Percentiles rank a stretch among this genome's conserved stretches.
Evolutionary conservation across 1,139 yeast genomes (phyloP).

Genomic region (Yamadazyma conglobata): DNA sequence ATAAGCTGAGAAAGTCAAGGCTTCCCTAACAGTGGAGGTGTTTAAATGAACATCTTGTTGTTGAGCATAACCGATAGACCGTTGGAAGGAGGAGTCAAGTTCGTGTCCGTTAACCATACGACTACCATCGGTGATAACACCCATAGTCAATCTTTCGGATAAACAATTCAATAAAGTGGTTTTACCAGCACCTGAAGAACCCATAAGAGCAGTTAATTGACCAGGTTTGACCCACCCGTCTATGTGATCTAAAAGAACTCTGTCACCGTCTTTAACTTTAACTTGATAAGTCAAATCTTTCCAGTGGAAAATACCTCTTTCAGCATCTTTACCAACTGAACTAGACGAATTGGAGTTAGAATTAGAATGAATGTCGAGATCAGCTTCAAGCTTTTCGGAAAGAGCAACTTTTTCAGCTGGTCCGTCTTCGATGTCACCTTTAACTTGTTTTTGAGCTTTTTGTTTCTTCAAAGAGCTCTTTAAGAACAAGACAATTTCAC

Average conservation of each 20-base stretch:
- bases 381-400: slow-evolving; percentile 5
- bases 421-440: slow-evolving; percentile 11
- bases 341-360: slow-evolving; percentile 15
- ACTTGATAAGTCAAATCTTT: slow-evolving; percentile 72
- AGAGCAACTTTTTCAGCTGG: slow-evolving; percentile 3
- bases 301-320: slow-evolving; percentile 32
- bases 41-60: slow-evolving; percentile 76
- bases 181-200: slow-evolving; percentile 88
- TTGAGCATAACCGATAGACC: slow-evolving; percentile 81
- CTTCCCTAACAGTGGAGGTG: slow-evolving; percentile 79
- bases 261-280: slow-evolving; percentile 58
- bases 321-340: neutral
- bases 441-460: slow-evolving; percentile 17
- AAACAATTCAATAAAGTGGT: slow-evolving; percentile 71
- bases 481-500: slow-evolving; percentile 6
- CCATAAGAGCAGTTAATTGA: slow-evolving; percentile 55
- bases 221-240: slow-evolving; percentile 83
- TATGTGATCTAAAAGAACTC: slow-evolving; percentile 62
- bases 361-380: neutral
- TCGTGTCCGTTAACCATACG: slow-evolving; percentile 71
- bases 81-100: slow-evolving; percentile 71
- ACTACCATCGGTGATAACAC: slow-evolving; percentile 67
- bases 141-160: slow-evolving; percentile 75
- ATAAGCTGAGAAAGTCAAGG: slow-evolving; percentile 67
- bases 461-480: slow-evolving; percentile 5